Percentiles rank a stretch among this genome's conserved stretches.
Conservation (phyloP, 805 yeast genomes). For the Candida koratica region DNA sequence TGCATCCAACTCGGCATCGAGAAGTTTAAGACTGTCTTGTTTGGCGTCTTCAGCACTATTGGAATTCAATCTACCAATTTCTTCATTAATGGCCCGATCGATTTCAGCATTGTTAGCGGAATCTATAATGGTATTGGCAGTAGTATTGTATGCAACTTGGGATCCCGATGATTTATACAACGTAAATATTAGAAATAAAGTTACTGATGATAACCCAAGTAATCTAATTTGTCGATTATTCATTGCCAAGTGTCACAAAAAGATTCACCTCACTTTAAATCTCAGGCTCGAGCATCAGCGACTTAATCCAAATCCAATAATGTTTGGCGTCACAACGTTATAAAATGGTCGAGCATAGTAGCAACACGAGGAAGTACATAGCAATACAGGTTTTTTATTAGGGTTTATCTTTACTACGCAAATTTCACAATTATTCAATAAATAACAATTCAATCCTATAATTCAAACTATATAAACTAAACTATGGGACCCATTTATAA, state of each 20-base stretch:
- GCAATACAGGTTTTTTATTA: too few relatives aligned
- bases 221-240: slow-evolving; percentile 13
- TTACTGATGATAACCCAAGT: slow-evolving; percentile 8
- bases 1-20: slow-evolving; percentile 13
- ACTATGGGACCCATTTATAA: too few relatives aligned
- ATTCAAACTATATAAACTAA: slow-evolving; percentile 1
- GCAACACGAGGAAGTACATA: too few relatives aligned
- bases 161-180: slow-evolving; percentile 8
- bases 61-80: slow-evolving; percentile 23
- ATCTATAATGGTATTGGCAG: slow-evolving; percentile 26
- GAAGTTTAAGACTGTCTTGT: slow-evolving; percentile 1
- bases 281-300: too few relatives aligned
- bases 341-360: too few relatives aligned
- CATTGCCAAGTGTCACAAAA: slow-evolving; percentile 3
- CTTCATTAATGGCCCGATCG: slow-evolving; percentile 40
- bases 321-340: too few relatives aligned
- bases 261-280: not conserved
- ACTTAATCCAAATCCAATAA: too few relatives aligned
- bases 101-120: slow-evolving; percentile 31
- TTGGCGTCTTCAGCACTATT: not conserved
- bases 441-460: slow-evolving; percentile 5
- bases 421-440: too few relatives aligned
- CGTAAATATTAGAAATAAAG: slow-evolving; percentile 10
- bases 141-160: not conserved
- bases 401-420: too few relatives aligned